Conservation (phyloP, 768 basidiomycete genomes). For the Sutorius australiensis region DNA sequence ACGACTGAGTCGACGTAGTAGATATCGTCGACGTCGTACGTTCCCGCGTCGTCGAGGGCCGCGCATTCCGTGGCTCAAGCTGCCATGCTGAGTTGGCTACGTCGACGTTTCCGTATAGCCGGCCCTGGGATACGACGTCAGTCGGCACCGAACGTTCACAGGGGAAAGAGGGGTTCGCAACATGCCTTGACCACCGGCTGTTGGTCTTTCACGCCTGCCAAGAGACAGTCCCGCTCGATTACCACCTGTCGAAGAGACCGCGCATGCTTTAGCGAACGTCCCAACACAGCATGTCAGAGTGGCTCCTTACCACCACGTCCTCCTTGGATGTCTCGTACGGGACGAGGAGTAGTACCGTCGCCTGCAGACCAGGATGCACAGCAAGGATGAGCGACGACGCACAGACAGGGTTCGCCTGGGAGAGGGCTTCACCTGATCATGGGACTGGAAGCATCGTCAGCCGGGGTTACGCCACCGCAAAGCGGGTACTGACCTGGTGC, state of each 20-base stretch:
- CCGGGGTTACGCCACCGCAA: conserved; percentile 15
- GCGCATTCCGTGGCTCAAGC: conserved; percentile 61
- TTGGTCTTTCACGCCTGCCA: conserved; percentile 70
- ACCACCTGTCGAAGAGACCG: conserved; percentile 45
- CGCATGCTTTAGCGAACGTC: conserved; percentile 1
- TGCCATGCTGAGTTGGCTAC: conserved; percentile 71
- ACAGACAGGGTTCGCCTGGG: background rate
- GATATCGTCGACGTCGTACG: conserved; percentile 75
- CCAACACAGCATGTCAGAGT: background rate
- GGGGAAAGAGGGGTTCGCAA: background rate
- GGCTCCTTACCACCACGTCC: conserved; percentile 56
- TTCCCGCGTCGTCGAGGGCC: conserved; percentile 54
- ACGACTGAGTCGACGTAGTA: conserved; percentile 73
- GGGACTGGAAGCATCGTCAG: conserved; percentile 50
- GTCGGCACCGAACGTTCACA: background rate
- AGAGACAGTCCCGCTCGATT: conserved; percentile 66
- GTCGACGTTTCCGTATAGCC: conserved; percentile 68
- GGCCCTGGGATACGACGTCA: conserved; percentile 46
- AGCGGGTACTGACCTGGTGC: conserved; percentile 64
- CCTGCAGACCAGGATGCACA: conserved; percentile 39
- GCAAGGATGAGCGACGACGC: conserved; percentile 16
- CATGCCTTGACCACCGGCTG: conserved; percentile 70
- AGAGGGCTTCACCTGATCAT: conserved; percentile 63
- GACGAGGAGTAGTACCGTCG: conserved; percentile 71
- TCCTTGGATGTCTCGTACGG: conserved; percentile 69